These are phyloP conservation scores for Ophidiomyces ophidiicola DNA, from an alignment of 2,329 filamentous ascomycete species.

Conservation along the genomic window DNA sequence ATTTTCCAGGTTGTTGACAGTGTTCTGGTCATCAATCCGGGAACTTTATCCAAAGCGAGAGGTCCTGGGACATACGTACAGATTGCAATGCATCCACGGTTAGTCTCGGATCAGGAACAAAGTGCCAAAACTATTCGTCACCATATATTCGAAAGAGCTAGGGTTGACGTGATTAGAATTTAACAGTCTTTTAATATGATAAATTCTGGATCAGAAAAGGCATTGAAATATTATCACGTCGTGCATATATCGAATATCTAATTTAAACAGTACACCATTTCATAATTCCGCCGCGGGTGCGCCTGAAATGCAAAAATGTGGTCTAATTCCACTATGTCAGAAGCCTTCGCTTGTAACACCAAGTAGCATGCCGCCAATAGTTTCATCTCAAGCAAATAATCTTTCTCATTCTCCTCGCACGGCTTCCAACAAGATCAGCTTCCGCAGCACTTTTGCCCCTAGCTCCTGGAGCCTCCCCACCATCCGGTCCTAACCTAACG, in stretches of 20 bases:
- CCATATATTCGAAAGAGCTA: constrained; percentile 65
- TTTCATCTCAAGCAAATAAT: constrained; percentile 27
- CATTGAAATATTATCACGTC: too few species aligned
- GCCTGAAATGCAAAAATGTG: too few species aligned
- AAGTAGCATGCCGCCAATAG: neutral
- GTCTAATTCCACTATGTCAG: neutral
- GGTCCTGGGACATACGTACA: constrained; percentile 77
- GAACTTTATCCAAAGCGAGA: constrained; percentile 69
- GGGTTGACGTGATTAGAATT: constrained; percentile 79
- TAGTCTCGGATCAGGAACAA: constrained; percentile 46
- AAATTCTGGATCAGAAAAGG: constrained; percentile 1
- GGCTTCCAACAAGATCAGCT: constrained; percentile 18
- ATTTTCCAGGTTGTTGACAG: constrained; percentile 66
- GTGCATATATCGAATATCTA: too few species aligned
- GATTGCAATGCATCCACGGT: constrained; percentile 59
- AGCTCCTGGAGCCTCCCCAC: constrained; percentile 16
- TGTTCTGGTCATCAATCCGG: constrained; percentile 82
- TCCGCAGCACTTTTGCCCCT: constrained; percentile 37
- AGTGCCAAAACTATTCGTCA: constrained; percentile 53
- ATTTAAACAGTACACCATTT: too few species aligned
- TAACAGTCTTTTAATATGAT: constrained; percentile 24
- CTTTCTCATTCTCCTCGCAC: constrained; percentile 30
- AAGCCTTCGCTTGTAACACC: neutral
- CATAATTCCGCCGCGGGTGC: too few species aligned
- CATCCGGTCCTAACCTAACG: constrained; percentile 16